Base-by-base conservation (phyloP, 148 eudicot genomes). In the Persicaria maculosa region DNA sequence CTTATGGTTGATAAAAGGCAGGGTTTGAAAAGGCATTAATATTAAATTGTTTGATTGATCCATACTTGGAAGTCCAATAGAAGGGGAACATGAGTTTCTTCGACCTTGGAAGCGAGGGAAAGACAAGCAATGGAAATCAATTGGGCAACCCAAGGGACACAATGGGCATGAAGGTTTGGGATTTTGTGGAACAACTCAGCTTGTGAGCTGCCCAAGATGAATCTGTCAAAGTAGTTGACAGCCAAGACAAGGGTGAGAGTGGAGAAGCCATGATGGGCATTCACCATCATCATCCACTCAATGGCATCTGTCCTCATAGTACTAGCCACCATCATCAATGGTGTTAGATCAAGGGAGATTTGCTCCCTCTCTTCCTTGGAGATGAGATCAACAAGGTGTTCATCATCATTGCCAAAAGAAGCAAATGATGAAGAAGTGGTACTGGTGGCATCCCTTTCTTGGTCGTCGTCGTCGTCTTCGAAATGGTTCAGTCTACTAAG, bases 51-150 rank as follows among this genome's bases (percentile, higher is more conserved):
- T 19, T 7, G 4, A 17, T 8, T 71, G 50, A 47, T n/a, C 25
- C 7, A 59, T 86, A 93, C 96, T 81, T 90, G 98, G n/a, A 90
- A 78, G 78, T 90, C 90, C 16, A 83, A 53, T 4, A 90, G 81
- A 78, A 80, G 87, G 71, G 93, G 96, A 73, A 86, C 89, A 81
- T 83, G 86, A 50, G 81, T 84, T 72, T 89, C 98, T 82, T 89
- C 92, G 69, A 90, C 78, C 77, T 93, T 93, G 53, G 98, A 86
- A 87, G 96, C 96, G 72, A 93, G 50, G 71, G 98, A 88, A 54
- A 93, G 86, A 72, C 90, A 90, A 75, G 96, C 92, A 75, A 90
- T 80, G 77, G 96, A 90, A 74, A 76, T 85, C 69, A 93, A 83
- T 47, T 93, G 98, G 71, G 73, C 76, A 88, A 90, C 78, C 98